Evolutionary conservation across 805 yeast genomes (phyloP).

Genomic region (Ogataea henricii): DNA sequence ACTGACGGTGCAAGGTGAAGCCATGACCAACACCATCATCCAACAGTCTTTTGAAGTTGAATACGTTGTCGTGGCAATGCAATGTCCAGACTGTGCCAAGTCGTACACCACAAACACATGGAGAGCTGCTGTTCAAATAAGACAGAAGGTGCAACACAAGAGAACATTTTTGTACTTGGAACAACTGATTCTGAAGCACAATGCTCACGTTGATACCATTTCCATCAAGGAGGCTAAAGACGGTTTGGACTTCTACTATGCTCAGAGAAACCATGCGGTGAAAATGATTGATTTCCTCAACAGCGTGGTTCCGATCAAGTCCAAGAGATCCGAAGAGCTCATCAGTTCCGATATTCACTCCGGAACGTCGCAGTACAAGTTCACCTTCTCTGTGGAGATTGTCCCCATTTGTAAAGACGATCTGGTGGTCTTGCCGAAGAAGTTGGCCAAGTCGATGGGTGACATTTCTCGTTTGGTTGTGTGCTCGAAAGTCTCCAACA

Average conservation of each 20-base stretch:
- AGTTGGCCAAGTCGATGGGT: conserved; percentile 81
- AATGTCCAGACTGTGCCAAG: conserved; percentile 98
- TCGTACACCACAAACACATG: conserved; percentile 96
- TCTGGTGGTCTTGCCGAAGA: conserved; percentile 86
- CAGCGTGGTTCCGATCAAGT: conserved; percentile 81
- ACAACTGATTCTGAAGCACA: conserved; percentile 89
- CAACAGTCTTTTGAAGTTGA: conserved; percentile 96
- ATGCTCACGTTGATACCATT: conserved; percentile 91
- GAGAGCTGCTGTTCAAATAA: conserved; percentile 96
- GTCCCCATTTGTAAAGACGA: conserved; percentile 98
- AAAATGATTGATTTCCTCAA: conserved; percentile 90
- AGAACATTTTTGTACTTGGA: conserved; percentile 94
- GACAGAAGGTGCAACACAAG: conserved; percentile 96
- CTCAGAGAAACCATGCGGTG: conserved; percentile 85
- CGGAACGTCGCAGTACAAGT: conserved; percentile 84
- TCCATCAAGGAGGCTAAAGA: conserved; percentile 91
- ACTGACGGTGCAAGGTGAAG: conserved; percentile 95
- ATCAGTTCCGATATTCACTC: conserved; percentile 91
- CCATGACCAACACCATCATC: conserved; percentile 84
- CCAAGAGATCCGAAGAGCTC: conserved; percentile 86
- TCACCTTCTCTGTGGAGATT: conserved; percentile 88
- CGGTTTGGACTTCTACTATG: conserved; percentile 92
- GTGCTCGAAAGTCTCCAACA: conserved; percentile 81
- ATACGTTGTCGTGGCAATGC: conserved; percentile 90
- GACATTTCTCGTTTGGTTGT: conserved; percentile 78